Evolutionary conservation across 148 eudicot species (phyloP).

Genomic region (Diospyros kaki): DNA sequence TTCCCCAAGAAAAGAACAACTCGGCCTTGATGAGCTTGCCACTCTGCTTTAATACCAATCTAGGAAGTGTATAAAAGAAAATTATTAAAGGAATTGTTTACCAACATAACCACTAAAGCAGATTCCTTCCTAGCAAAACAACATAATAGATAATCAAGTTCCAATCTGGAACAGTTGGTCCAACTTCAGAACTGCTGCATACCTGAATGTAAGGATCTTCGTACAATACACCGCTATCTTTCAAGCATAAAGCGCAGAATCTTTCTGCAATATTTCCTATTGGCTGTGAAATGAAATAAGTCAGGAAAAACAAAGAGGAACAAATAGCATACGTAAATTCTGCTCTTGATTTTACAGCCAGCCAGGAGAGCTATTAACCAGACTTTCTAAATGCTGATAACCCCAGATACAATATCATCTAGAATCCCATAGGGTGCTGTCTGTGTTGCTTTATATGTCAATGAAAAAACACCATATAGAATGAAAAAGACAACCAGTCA

Average conservation of each 20-base stretch:
- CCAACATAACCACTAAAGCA: not conserved
- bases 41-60: constrained; percentile 97
- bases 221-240: constrained; percentile 93
- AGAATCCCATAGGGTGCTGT: not conserved
- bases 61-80: constrained; percentile 20
- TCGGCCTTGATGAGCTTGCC: constrained; percentile 93
- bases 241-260: constrained; percentile 65
- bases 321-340: not conserved
- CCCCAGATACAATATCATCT: too few species aligned
- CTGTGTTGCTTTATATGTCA: not conserved
- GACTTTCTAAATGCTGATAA: not conserved
- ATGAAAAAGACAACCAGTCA: not conserved
- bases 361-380: not conserved
- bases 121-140: not conserved
- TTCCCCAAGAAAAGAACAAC: constrained; percentile 89
- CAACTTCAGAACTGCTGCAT: constrained; percentile 4
- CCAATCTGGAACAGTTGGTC: not conserved
- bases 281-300: constrained; percentile 53
- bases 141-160: constrained; percentile 7
- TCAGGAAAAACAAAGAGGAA: not conserved
- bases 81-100: not conserved
- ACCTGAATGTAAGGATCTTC: constrained; percentile 98
- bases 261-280: constrained; percentile 81
- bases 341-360: not conserved
- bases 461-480: not conserved